These are phyloP conservation scores for Paramecium octaurelia DNA, from an alignment of 73 alveolate genomes.

Conservation along the genomic window DNA sequence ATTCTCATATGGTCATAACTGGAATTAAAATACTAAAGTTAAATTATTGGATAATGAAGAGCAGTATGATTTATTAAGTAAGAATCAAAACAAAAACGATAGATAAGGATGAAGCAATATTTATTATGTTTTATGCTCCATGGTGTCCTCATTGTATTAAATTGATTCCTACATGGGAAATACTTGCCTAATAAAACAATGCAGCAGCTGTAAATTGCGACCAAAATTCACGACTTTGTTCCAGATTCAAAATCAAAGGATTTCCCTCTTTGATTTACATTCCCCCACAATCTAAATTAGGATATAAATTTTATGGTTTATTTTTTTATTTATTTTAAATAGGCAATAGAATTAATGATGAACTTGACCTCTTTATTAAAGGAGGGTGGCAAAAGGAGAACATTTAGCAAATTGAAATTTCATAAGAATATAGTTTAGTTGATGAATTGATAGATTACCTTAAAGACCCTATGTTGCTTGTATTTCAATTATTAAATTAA, in stretches of 20 bases:
- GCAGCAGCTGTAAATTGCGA: conserved; percentile 41
- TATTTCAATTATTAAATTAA: neutral
- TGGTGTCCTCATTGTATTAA: conserved; percentile 62
- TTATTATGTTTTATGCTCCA: conserved; percentile 60
- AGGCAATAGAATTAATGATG: neutral
- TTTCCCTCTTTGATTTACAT: conserved; percentile 34
- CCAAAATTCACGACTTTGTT: neutral
- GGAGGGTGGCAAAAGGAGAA: neutral
- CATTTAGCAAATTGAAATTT: neutral
- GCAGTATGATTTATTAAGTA: neutral
- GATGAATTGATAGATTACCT: neutral
- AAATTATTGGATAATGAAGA: neutral
- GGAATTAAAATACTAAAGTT: neutral
- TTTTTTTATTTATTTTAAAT: neutral
- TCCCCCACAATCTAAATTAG: neutral
- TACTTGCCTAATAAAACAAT: neutral
- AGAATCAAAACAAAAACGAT: neutral
- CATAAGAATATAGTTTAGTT: neutral
- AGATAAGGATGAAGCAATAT: neutral
- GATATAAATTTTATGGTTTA: conserved; percentile 16
- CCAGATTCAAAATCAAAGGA: conserved; percentile 17
- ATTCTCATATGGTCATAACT: neutral
- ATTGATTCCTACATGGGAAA: conserved; percentile 54
- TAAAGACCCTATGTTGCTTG: neutral
- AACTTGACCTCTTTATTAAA: neutral